Evolutionary conservation across 1,284 basidiomycete genomes (phyloP).

Genomic region (Trametes pubescens): DNA sequence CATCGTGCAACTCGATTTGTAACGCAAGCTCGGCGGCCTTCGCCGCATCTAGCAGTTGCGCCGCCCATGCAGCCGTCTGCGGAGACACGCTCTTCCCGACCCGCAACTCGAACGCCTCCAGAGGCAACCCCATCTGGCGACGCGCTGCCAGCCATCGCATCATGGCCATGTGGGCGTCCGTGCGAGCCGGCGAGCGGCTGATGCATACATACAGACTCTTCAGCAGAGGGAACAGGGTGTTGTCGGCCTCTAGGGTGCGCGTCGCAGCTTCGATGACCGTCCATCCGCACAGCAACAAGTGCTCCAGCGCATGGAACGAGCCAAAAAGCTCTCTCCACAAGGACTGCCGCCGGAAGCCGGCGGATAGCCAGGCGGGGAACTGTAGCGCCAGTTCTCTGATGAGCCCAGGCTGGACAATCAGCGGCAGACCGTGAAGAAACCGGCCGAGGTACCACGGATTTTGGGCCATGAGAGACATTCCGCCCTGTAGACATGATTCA

Average conservation of each 20-base stretch:
- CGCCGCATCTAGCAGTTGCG: no score
- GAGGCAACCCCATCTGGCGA: no score
- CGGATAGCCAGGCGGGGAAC: no score
- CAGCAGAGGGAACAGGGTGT: background rate
- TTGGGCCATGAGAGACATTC: background rate
- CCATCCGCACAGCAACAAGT: background rate
- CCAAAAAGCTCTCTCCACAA: background rate
- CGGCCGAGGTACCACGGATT: background rate
- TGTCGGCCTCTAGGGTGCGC: background rate
- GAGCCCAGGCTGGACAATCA: background rate
- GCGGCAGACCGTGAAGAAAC: background rate
- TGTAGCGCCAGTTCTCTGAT: background rate
- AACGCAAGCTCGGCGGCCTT: no score
- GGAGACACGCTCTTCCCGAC: no score
- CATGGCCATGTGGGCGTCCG: no score
- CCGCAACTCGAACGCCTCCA: no score
- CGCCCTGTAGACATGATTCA: no score
- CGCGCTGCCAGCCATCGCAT: no score
- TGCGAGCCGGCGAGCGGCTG: no score
- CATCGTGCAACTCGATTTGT: no score
- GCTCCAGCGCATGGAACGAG: background rate
- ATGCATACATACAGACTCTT: background rate
- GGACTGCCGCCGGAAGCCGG: background rate
- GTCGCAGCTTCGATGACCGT: background rate
- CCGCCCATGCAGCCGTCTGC: no score